Evolutionary conservation across 78 protist species (phyloP).

Genomic region (Monocercomonoides exilis): DNA sequence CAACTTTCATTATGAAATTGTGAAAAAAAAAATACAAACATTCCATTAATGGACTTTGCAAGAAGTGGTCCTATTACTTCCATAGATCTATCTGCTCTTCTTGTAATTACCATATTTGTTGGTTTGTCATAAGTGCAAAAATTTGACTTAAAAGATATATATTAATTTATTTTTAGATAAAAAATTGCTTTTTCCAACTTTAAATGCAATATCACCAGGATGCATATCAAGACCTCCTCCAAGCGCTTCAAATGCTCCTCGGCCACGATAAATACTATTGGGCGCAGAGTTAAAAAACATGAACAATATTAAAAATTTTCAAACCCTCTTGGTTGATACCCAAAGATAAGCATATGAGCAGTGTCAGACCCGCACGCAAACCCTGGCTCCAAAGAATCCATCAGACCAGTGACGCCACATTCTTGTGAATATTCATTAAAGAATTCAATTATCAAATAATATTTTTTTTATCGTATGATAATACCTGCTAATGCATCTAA

Average conservation of each 20-base stretch:
- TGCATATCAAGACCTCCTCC: slow-evolving; percentile 73
- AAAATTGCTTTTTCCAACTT: slow-evolving; percentile 26
- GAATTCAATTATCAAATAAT: background rate
- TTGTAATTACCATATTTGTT: slow-evolving; percentile 30
- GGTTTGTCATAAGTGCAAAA: slow-evolving; percentile 40
- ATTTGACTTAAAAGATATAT: slow-evolving; percentile 33
- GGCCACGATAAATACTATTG: slow-evolving; percentile 55
- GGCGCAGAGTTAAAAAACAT: background rate
- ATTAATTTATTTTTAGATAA: background rate
- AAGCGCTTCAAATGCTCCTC: slow-evolving; percentile 75
- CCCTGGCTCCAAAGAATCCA: slow-evolving; percentile 76
- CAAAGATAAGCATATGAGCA: slow-evolving; percentile 71
- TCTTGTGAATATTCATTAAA: too few species aligned
- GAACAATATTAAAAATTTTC: background rate
- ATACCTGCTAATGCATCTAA: slow-evolving; percentile 19
- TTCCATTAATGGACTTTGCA: slow-evolving; percentile 48
- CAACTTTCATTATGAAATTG: background rate
- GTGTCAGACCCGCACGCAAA: slow-evolving; percentile 77
- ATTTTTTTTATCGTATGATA: background rate
- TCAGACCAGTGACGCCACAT: slow-evolving; percentile 39
- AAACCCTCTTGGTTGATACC: slow-evolving; percentile 56
- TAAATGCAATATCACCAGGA: slow-evolving; percentile 77
- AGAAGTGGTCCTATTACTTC: slow-evolving; percentile 63
- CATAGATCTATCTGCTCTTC: slow-evolving; percentile 70
- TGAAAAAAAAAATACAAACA: background rate